Base-by-base conservation (phyloP, 805 yeast species). In the Lachancea dasiensis region DNA sequence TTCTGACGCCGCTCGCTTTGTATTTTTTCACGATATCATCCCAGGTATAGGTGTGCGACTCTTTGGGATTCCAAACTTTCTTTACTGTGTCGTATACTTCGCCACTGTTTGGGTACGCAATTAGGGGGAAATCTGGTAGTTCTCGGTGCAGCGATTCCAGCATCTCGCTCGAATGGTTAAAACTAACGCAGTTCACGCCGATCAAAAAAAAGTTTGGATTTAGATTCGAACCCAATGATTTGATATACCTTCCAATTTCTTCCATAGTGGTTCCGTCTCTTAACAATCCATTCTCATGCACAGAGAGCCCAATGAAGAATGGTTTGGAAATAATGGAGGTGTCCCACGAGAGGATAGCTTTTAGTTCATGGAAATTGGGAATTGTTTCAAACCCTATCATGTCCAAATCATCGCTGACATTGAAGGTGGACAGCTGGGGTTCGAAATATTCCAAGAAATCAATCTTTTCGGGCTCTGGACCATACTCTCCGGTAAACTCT, bases 21-120 rank as follows among this genome's bases (percentile, higher is more conserved):
- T 81, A 73, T 14, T 56, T 51, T 20, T 50, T 38, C 2, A 68
- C 68, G 17, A 63, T 59, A 3, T 54, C 46, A 2, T 52, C 58
- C 73, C 82, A 70, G 2, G 56, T 44, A 13, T 45, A 36, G 6
- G 40, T 44, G 18, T 45, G 52, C 3, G 51, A 46, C 21, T 54
- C 43, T 6, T 50, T 50, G 15, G 43, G 39, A 49, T 57, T 33
- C 79, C 80, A 75, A 6, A 40, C 49, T 41, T 72, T 68, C 8
- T 63, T 63, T 6, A 48, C 47, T 22, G 70, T 72, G 48, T 78
- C 77, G 52, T 79, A 81, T 6, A 65, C 55, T 51, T 79, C 86
- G 2, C 92, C 92, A 31, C 84, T 75, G 58, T 85, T 85, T 7
- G 95, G 94, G 54, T 83, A 84, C 2, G 76, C 69, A 3, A 80